A percentile compares a stretch with the other conserved stretches of the same genome.
Conservation (phyloP, 306 rosid genomes). For the Prunus kanzakura region DNA sequence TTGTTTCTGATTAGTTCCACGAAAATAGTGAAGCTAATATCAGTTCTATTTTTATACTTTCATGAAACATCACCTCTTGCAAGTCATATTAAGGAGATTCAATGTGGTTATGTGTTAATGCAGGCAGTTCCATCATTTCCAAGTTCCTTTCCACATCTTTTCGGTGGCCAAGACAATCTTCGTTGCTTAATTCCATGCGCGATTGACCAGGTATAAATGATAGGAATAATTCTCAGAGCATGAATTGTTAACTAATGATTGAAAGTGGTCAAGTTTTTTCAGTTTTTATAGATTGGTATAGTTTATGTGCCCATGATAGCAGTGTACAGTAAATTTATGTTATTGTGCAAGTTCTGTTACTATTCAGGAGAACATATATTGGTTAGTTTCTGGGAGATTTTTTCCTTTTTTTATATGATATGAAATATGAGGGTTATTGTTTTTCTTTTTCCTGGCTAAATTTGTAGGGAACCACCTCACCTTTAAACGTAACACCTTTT, state of each 20-base stretch:
- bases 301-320: too few relatives aligned
- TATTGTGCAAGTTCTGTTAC: too few relatives aligned
- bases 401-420: not conserved
- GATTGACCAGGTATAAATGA: conserved; percentile 74
- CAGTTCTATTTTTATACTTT: not conserved
- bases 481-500: not conserved
- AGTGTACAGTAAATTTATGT: too few relatives aligned
- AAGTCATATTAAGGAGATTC: conserved; percentile 18
- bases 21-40: not conserved
- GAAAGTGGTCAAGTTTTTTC: not conserved
- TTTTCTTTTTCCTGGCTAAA: not conserved
- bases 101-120: conserved; percentile 27
- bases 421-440: not conserved
- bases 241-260: not conserved
- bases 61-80: not conserved
- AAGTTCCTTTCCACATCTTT: conserved; percentile 94
- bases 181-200: conserved; percentile 98
- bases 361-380: too few relatives aligned
- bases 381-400: too few relatives aligned
- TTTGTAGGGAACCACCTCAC: not conserved
- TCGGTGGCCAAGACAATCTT: conserved; percentile 65
- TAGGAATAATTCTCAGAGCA: not conserved
- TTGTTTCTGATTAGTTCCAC: not conserved
- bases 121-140: conserved; percentile 99
- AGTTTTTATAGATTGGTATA: too few relatives aligned